Base-by-base conservation (phyloP, 1,284 basidiomycete genomes). In the Moesziomyces globuligerus region DNA sequence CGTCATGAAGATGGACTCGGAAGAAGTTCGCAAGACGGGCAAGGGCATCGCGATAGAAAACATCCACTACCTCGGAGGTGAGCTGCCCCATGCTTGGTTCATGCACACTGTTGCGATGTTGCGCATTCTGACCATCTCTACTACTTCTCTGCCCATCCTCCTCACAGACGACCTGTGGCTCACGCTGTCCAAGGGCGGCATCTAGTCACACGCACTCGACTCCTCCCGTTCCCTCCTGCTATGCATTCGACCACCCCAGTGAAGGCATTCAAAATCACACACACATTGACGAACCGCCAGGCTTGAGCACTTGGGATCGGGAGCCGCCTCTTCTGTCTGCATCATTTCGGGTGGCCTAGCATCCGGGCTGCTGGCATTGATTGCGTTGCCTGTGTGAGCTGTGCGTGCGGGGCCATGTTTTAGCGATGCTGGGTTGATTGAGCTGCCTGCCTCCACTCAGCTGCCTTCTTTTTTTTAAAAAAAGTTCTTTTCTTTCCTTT, bases 11-110 rank as follows among this genome's bases (percentile, higher is more conserved):
- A 85, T 94, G 70, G 85, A 87, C 46, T 92, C 92, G 26, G 93
- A 94, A 77, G 94, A 98, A 49, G 95, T 99, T 83, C 88, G 89
- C 83, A 87, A 86, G 82, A 85, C 92, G 25, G 96, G 94, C 80
- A 98, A 97, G 84, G 93, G 89, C 37, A 87, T 94, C 37, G 95
- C 89, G 0, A 92, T 98, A 21, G 94, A 98, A 83, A 90, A 91
- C 25, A 85, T 90, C 25, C 88, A 90, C 51, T 90, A 91, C 84
- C 85, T 92, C 53, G 95, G 95, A 15, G 95, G 97, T 83, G 93
- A 95, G 69, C 68, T 13, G 4, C 24, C 7, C n/a, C n/a, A n/a
- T n/a, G n/a, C n/a, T n/a, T n/a, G n/a, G n/a, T n/a, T n/a, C n/a
- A n/a, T n/a, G n/a, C n/a, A n/a, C n/a, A n/a, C n/a, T n/a, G n/a